Base-by-base conservation (phyloP, 192 early-diverging fungal genomes). In the Endogone sp. region DNA sequence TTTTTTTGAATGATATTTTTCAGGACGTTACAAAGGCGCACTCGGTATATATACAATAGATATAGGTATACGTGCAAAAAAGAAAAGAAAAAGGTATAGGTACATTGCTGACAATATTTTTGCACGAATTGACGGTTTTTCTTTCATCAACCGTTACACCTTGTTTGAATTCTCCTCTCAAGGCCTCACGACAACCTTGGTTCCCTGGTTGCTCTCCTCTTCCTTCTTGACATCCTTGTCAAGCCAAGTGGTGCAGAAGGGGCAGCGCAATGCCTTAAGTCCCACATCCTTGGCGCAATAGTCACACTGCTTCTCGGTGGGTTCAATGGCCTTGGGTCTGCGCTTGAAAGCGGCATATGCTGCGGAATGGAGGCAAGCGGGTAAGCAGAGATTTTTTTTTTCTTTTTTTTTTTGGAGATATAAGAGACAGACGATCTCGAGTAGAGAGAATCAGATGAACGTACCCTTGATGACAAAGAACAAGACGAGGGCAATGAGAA, bases 381-480 rank as follows among this genome's bases (percentile, higher is more conserved):
- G 11, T 56, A 11, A n/a, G 11, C 55, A 11, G 11, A 13, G 55
- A 56, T 13, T 56, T n/a, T n/a, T 56, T 13, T 56, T 56, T 11
- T n/a, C 11, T n/a, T 11, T n/a, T n/a, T n/a, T n/a, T n/a, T n/a
- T n/a, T n/a, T n/a, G n/a, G n/a, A n/a, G n/a, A n/a, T n/a, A n/a
- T n/a, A n/a, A n/a, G n/a, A n/a, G n/a, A n/a, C n/a, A n/a, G n/a
- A n/a, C n/a, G n/a, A n/a, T n/a, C n/a, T n/a, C n/a, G n/a, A n/a
- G n/a, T n/a, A n/a, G n/a, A n/a, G n/a, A n/a, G n/a, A n/a, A n/a
- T n/a, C n/a, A n/a, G n/a, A n/a, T n/a, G n/a, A n/a, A 60, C 59
- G 9, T 28, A 60, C 59, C 59, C 69, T 89, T 88, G 13, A 90
- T 81, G 23, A 91, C 78, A 29, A 88, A 57, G 72, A 85, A 91